phyloP scores from a whole-genome alignment of 73 alveolate species.

The Paramecium tetraurelia region DNA sequence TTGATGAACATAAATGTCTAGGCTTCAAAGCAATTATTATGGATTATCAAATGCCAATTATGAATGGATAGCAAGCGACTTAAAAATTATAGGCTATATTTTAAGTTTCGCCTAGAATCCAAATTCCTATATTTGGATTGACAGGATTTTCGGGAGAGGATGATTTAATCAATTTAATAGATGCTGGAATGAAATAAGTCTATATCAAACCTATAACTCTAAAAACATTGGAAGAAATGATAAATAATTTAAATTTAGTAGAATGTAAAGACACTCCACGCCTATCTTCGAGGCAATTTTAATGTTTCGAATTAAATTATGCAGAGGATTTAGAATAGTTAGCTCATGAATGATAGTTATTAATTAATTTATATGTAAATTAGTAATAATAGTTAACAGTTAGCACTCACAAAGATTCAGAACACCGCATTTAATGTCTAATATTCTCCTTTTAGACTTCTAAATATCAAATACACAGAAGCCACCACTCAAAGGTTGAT shows the following conservation, averaged over 20 bases:
- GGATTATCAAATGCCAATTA: conserved; percentile 30
- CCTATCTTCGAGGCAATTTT: neutral
- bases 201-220: neutral
- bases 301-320: neutral
- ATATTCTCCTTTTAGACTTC: neutral
- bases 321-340: neutral
- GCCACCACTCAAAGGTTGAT: neutral
- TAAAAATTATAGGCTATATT: neutral
- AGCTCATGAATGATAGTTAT: neutral
- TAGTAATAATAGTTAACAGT: neutral
- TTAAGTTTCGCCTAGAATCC: neutral
- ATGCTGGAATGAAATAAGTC: neutral
- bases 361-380: neutral
- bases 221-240: neutral
- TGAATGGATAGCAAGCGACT: conserved; percentile 15
- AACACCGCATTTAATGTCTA: neutral
- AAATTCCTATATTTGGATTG: neutral
- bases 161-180: neutral
- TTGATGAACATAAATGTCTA: neutral
- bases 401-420: neutral
- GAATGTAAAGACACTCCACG: neutral
- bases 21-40: neutral
- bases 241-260: neutral
- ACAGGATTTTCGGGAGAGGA: conserved; percentile 41
- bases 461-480: neutral